Base-by-base conservation (phyloP, 1,284 basidiomycete species). In the Marasmius oreades region DNA sequence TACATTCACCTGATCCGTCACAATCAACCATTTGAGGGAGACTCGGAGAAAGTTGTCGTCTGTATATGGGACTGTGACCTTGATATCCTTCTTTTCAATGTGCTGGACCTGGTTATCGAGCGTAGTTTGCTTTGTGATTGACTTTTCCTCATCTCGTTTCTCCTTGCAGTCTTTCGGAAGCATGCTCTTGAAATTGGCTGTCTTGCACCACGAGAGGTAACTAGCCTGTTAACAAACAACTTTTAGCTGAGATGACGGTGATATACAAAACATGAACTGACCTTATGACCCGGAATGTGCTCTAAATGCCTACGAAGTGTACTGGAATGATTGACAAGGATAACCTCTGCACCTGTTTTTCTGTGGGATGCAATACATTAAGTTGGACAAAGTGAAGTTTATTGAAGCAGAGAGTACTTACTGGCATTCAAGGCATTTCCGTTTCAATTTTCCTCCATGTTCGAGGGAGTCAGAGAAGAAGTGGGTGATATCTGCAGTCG, bases 21-120 rank as follows among this genome's bases (percentile, higher is more conserved):
- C 62, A 43, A 74, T 61, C 3, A 77, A 61, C 75, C 75, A 77
- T 43, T 73, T 63, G 53, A 72, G 59, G 0, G 68, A 69, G 6
- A 66, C 67, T 11, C 59, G 51, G 3, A 50, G 50, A 52, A 75
- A 74, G 1, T 62, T 18, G 2, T 61, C 51, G 52, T 74, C 60
- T 0, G 66, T 61, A 56, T 76, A 75, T 0, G 62, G 62, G n/a
- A n/a, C n/a, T n/a, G n/a, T n/a, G 16, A 69, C 39, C 5, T 62
- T 47, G 14, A 20, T 51, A n/a, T 31, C n/a, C 22, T 59, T 56
- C 16, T 33, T 23, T 23, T 16, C 33, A 2, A 57, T 3, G 11
- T 50, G 28, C 6, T 45, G 28, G 2, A 55, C 51, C 43, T 62
- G 52, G n/a, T 14, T 46, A 42, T 63, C 37, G 6, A 60, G 23